A percentile compares a stretch with the other conserved stretches of the same genome.
phyloP scores from a whole-genome alignment of 345 rosid species.

The Lepidium sativum region DNA sequence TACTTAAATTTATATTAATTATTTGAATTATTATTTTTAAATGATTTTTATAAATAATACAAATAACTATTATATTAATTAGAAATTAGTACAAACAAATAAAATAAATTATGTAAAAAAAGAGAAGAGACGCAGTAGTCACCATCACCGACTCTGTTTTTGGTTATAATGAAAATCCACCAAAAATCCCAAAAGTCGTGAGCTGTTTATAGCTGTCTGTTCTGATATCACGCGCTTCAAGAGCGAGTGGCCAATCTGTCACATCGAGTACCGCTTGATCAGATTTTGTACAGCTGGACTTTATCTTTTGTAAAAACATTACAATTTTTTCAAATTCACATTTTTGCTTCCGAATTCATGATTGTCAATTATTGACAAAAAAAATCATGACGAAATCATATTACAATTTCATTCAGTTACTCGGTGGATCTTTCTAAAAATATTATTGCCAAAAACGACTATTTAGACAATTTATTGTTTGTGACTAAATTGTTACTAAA shows the following conservation, averaged over 20 bases:
- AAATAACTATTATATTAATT: too few species aligned
- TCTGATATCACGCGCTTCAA: not conserved
- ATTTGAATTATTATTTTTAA: too few species aligned
- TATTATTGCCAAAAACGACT: too few species aligned
- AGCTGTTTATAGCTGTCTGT: conserved; percentile 22
- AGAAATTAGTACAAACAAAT: too few species aligned
- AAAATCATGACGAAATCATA: too few species aligned
- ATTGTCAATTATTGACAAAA: not conserved
- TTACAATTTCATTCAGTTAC: too few species aligned
- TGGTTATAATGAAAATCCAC: not conserved
- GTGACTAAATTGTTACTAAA: not conserved
- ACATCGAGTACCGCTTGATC: not conserved
- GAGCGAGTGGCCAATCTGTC: conserved; percentile 2
- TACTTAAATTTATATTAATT: too few species aligned
- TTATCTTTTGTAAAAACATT: not conserved
- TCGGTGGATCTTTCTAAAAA: too few species aligned
- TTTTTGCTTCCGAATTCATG: not conserved
- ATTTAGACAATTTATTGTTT: too few species aligned
- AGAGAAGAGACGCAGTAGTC: conserved; percentile 8
- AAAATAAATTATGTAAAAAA: too few species aligned
- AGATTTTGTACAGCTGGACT: not conserved
- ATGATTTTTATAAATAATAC: too few species aligned
- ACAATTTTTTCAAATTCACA: not conserved
- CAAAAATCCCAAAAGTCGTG: conserved; percentile 17
- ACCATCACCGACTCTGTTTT: conserved; percentile 2